Evolutionary conservation across 805 yeast species (phyloP), one percentile per base, ranked within the genome.

Genomic region (Lipomyces starkeyi): DNA sequence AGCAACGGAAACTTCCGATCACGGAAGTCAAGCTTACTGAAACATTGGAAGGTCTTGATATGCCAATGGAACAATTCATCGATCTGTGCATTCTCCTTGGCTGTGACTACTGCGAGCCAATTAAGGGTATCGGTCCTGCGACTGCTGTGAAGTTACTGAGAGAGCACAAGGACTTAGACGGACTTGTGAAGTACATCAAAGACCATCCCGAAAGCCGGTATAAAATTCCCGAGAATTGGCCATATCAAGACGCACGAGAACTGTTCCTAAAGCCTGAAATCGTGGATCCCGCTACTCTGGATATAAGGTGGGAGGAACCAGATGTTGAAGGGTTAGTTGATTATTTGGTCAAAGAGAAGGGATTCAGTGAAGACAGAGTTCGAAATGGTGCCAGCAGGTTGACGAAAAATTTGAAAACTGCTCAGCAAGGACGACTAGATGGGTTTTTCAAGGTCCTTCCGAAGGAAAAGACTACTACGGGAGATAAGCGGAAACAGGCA

Each of bases 21-120:
- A 91, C 91, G 71, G 97, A 95, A 77, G 88, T 91, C 63, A 84
- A 87, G 68, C 86, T 90, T 43, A 83, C 80, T 8, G 83, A 85
- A 65, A 93, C 91, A 0, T 79, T 94, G 62, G 89, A 87, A 73
- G 97, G 92, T 0, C 82, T 95, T 68, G 94, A 84, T n/a, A 61
- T 74, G 57, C 61, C 73, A 2, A 66, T 68, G 67, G 67, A 61
- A 27, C 89, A 91, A 67, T 95, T 95, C 78, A 86, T 95, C 59
- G 99, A 95, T 77, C 80, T 95, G 73, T 93, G 99, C 81, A 94
- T 95, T 55, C 82, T 95, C 74, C 81, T 95, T 59, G 99, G 99
- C 1, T 95, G 99, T 79, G 99, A 95, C 81, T 95, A 95, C 79
- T 92, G 97, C 80, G 98, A 94, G 72, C 91, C 97, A 3, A 93